Evolutionary conservation across 306 rosid genomes (phyloP), one percentile per base, ranked within the genome.

Genomic region (Comarum palustre): DNA sequence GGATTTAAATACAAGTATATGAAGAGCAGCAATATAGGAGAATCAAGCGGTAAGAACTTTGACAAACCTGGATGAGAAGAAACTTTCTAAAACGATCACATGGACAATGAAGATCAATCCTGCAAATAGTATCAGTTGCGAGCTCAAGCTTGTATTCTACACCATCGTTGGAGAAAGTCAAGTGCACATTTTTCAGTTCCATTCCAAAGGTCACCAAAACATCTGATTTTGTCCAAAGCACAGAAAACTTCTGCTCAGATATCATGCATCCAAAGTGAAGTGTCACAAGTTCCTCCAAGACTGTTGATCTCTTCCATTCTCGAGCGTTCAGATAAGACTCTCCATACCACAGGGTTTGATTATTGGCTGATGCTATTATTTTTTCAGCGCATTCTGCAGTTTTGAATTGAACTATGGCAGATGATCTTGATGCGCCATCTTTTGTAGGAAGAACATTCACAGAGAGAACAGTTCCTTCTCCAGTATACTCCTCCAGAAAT

Each of bases 61-160:
- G 60, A 22, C 81, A 36, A 66, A 87, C 90, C 92, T 90, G 89
- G 24, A 87, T 59, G 62, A 87, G 72, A 76, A 87, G 92, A 75
- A 75, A 73, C 47, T 68, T 58, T 25, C 61, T 47, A 50, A 77
- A 15, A 12, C 25, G 74, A 73, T 24, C 76, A 13, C 4, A 50
- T 3, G 84, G 79, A 39, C 9, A 52, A 55, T 63, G 79, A 2
- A 84, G 83, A 81, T 86, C 79, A 73, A 86, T 85, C 64, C 76
- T 74, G 73, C 77, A 75, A 73, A 86, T 81, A 64, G 62, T 79
- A 66, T 87, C 92, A 5, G 39, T 75, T 17, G 78, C 72, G 62
- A 90, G 72, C 76, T 85, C 82, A 10, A 87, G 77, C 85, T 83
- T 84, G 74, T 81, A 86, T 27, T 77, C 75, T 43, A 24, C 71